These are phyloP conservation scores for Herpetomonas samuelpessoai DNA, from an alignment of 208 protist genomes.

Conservation along the genomic window DNA sequence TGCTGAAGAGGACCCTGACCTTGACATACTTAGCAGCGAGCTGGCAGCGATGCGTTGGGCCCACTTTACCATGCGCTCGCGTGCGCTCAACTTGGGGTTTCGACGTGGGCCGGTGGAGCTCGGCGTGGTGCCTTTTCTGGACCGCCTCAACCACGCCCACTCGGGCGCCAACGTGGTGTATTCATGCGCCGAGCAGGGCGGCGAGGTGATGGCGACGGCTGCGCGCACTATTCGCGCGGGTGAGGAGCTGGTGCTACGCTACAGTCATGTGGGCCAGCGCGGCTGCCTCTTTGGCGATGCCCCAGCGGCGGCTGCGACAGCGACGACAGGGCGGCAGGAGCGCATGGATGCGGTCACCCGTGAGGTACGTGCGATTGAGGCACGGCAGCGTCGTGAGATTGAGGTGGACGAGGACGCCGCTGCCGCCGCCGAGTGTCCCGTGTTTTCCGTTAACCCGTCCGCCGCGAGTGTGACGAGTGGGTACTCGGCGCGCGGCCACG, in stretches of 20 bases:
- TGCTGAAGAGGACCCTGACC: background rate
- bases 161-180: slow-evolving; percentile 63
- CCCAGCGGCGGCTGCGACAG: background rate
- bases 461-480: slow-evolving; percentile 7
- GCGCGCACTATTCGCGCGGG: slow-evolving; percentile 39
- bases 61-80: slow-evolving; percentile 87
- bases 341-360: slow-evolving; percentile 17
- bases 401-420: slow-evolving; percentile 23
- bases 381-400: slow-evolving; percentile 32
- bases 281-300: slow-evolving; percentile 60
- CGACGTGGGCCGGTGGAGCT: slow-evolving; percentile 17
- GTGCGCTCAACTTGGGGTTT: slow-evolving; percentile 56
- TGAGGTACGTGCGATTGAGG: slow-evolving; percentile 30
- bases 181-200: slow-evolving; percentile 1
- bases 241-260: slow-evolving; percentile 76
- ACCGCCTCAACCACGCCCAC: slow-evolving; percentile 78
- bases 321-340: background rate
- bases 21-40: too few species aligned
- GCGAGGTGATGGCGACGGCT: slow-evolving; percentile 45
- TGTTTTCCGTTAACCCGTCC: background rate
- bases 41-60: slow-evolving; percentile 56
- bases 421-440: background rate
- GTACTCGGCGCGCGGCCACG: background rate
- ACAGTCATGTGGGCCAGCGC: slow-evolving; percentile 61
- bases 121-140: slow-evolving; percentile 71